Base-by-base conservation (phyloP, 2,329 filamentous ascomycete genomes). In the Pseudocercospora vitis region DNA sequence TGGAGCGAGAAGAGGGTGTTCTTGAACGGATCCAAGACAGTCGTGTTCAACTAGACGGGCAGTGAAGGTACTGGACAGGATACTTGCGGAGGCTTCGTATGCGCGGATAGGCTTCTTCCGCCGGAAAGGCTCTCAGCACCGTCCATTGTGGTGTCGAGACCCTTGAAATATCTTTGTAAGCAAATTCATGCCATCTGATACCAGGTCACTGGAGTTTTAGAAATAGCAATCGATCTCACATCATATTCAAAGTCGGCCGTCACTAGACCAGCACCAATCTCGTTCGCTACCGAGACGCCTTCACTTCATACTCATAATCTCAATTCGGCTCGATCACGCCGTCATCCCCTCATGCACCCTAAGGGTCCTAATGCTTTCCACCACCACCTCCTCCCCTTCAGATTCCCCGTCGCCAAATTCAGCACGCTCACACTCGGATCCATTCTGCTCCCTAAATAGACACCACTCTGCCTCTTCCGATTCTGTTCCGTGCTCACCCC, bases 41-140 rank as follows among this genome's bases (percentile, higher is more conserved):
- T 91, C 21, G 88, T 91, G 2, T 91, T 91, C 72, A 78, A 78
- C n/a, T n/a, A n/a, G n/a, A n/a, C n/a, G n/a, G n/a, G n/a, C n/a
- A n/a, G n/a, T n/a, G n/a, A n/a, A n/a, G n/a, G n/a, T n/a, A n/a
- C n/a, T n/a, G n/a, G n/a, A n/a, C n/a, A n/a, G n/a, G n/a, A n/a
- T n/a, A n/a, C n/a, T 57, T 81, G 50, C 40, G 21, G n/a, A 26
- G 19, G 19, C 7, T n/a, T 12, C n/a, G 4, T 3, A 37, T 37
- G 26, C 26, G 6, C 26, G 26, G 11, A 29, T 11, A 29, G 26
- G 6, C 26, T 29, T 11, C 26, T 11, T 29, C 26, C 26, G 26
- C 26, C 26, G 26, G 6, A 29, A n/a, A n/a, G n/a, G n/a, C n/a
- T n/a, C n/a, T n/a, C n/a, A n/a, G n/a, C n/a, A n/a, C n/a, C n/a